Evolutionary conservation across 768 basidiomycete genomes (phyloP).

Genomic region (Trametes sanguinea): DNA sequence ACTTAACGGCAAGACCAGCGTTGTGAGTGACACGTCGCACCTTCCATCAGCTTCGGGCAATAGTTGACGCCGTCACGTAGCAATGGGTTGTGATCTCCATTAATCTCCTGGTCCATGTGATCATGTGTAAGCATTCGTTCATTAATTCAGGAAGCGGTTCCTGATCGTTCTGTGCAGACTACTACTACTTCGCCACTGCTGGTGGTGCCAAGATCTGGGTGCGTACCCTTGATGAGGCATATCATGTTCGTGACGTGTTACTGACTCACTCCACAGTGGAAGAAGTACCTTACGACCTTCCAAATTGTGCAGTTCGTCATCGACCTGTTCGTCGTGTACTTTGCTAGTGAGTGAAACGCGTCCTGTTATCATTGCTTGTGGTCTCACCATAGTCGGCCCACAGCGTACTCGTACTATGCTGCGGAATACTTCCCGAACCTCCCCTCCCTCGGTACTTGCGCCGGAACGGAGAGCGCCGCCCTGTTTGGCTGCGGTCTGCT

Average conservation of each 20-base stretch:
- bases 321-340: slow-evolving; percentile 89
- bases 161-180: slow-evolving; percentile 56
- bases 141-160: background rate
- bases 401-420: slow-evolving; percentile 81
- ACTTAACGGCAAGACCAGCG: slow-evolving; percentile 90
- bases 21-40: slow-evolving; percentile 57
- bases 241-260: no score
- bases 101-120: slow-evolving; percentile 91
- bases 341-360: slow-evolving; percentile 72
- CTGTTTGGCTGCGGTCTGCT: slow-evolving; percentile 87
- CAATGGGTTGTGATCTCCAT: slow-evolving; percentile 95
- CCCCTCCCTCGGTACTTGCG: slow-evolving; percentile 81
- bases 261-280: slow-evolving; percentile 67
- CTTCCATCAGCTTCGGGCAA: background rate
- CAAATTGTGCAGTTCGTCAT: slow-evolving; percentile 97
- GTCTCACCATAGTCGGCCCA: background rate
- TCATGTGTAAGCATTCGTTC: slow-evolving; percentile 84
- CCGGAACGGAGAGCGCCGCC: slow-evolving; percentile 87
- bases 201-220: slow-evolving; percentile 98
- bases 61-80: slow-evolving; percentile 40
- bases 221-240: slow-evolving; percentile 25
- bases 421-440: slow-evolving; percentile 57
- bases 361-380: background rate
- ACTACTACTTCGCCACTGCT: slow-evolving; percentile 98
- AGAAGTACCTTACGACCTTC: slow-evolving; percentile 95